phyloP scores from a whole-genome alignment of 495 filamentous ascomycete genomes.

The Xylaria telfairii region DNA sequence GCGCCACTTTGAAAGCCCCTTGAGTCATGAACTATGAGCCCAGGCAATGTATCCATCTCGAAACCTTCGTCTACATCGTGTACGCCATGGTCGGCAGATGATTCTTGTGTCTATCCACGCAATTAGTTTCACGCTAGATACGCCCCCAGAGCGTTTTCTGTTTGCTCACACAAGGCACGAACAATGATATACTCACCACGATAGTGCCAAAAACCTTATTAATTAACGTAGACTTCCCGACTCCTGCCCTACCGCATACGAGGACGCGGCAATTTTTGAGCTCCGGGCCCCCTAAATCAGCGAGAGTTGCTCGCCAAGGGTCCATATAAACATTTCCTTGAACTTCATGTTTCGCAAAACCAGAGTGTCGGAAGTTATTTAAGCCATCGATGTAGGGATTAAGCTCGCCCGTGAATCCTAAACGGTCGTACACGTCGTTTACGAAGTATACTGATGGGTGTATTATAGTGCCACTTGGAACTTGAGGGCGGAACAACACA shows the following conservation, averaged over 20 bases:
- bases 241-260: slow-evolving; percentile 44
- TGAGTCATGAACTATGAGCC: slow-evolving; percentile 28
- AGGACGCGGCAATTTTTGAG: slow-evolving; percentile 41
- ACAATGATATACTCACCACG: slow-evolving; percentile 14
- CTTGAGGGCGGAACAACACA: not conserved
- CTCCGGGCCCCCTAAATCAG: slow-evolving; percentile 20
- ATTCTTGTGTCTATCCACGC: slow-evolving; percentile 24
- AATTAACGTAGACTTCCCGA: slow-evolving; percentile 46
- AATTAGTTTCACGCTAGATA: not conserved
- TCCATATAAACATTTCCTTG: slow-evolving; percentile 25
- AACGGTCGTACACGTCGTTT: slow-evolving; percentile 31
- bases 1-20: slow-evolving; percentile 26
- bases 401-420: slow-evolving; percentile 20
- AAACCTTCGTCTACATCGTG: slow-evolving; percentile 28
- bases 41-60: slow-evolving; percentile 27
- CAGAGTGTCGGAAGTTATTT: slow-evolving; percentile 18
- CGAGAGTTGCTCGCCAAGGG: slow-evolving; percentile 23
- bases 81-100: slow-evolving; percentile 20
- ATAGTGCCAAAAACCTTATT: slow-evolving; percentile 42
- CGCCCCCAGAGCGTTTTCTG: not conserved
- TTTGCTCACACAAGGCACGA: not conserved
- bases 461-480: slow-evolving; percentile 40
- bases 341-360: slow-evolving; percentile 26
- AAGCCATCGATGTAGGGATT: slow-evolving; percentile 21
- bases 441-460: slow-evolving; percentile 45